These are phyloP conservation scores for Aquanectria penicillioides DNA, from an alignment of 2,329 filamentous ascomycete species.

Conservation along the genomic window DNA sequence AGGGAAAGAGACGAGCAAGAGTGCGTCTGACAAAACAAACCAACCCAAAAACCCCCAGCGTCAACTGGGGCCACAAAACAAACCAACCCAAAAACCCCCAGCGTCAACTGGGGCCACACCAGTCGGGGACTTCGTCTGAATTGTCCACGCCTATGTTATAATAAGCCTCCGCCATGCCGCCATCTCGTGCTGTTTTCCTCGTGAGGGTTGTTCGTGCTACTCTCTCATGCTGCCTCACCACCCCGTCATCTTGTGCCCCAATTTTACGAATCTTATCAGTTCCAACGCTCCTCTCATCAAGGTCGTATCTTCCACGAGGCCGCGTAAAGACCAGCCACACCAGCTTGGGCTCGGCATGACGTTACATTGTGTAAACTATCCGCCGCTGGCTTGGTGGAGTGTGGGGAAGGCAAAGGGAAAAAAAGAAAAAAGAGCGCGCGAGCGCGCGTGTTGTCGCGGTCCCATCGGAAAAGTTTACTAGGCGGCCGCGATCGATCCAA, in stretches of 20 bases:
- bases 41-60: too few species aligned
- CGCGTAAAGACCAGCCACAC: conserved; percentile 21
- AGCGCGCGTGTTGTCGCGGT: background rate
- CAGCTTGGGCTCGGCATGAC: conserved; percentile 7
- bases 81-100: too few species aligned
- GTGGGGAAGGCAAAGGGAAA: conserved; percentile 1
- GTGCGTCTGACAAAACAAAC: background rate
- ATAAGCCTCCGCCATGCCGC: too few species aligned
- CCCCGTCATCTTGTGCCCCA: background rate
- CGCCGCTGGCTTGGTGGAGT: conserved; percentile 3
- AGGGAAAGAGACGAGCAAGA: background rate
- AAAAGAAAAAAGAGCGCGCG: background rate
- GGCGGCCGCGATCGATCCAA: conserved; percentile 16
- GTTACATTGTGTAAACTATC: conserved; percentile 13
- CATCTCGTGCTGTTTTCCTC: too few species aligned
- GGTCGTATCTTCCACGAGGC: conserved; percentile 7
- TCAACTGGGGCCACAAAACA: too few species aligned
- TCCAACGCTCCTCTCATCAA: background rate
- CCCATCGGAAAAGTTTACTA: conserved; percentile 11
- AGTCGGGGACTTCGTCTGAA: too few species aligned
- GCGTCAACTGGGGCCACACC: too few species aligned
- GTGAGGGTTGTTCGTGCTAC: too few species aligned
- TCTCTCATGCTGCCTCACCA: background rate
- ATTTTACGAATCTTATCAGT: background rate
- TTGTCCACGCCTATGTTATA: too few species aligned